Percentiles rank a stretch among this genome's conserved stretches.
Evolutionary conservation across 306 rosid genomes (phyloP).

Genomic region (Glycyrrhiza uralensis): DNA sequence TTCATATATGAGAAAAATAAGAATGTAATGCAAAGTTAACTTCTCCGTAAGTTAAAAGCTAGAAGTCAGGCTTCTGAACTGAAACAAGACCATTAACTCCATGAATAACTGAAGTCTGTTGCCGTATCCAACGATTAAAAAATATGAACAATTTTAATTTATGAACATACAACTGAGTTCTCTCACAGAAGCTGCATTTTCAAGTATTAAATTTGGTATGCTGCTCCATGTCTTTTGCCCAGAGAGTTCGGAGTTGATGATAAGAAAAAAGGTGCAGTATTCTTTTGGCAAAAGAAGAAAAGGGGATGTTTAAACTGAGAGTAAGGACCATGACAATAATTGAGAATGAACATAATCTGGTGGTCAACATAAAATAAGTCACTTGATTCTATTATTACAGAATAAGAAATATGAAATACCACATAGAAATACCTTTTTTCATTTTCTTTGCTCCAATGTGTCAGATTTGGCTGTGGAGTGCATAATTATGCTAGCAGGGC

Average conservation of each 20-base stretch:
- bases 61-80: too few species aligned
- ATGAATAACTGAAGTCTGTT: background rate
- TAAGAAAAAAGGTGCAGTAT: background rate
- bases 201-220: background rate
- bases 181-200: slow-evolving; percentile 10
- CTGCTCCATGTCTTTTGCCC: background rate
- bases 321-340: background rate
- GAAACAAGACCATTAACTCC: too few species aligned
- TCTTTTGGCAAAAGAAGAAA: background rate
- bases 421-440: background rate
- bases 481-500: slow-evolving; percentile 87
- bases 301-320: background rate
- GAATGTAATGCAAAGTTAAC: too few species aligned
- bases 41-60: too few species aligned
- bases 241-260: background rate
- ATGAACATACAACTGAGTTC: background rate
- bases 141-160: background rate
- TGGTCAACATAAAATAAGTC: background rate
- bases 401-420: background rate
- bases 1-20: too few species aligned
- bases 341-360: background rate
- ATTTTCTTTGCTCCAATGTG: background rate
- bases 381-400: background rate
- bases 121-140: background rate
- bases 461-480: slow-evolving; percentile 75